Evolutionary conservation across 2,329 filamentous ascomycete species (phyloP), one percentile per base, ranked within the genome.

Genomic region (Emmonsiellopsis sp.): DNA sequence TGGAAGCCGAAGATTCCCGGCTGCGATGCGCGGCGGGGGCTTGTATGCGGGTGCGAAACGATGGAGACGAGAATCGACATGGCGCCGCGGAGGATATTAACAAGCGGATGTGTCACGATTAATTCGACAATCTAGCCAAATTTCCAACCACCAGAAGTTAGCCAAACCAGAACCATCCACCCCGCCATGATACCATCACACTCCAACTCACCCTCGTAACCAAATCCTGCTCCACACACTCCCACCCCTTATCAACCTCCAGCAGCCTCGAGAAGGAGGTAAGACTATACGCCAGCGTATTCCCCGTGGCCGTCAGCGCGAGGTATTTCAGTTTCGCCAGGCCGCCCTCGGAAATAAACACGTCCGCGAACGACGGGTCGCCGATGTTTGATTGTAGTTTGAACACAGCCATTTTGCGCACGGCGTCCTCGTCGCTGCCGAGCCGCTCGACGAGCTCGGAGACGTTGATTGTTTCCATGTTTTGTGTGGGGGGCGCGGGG

Each of bases 201-300:
- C n/a, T 31, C 47, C 17, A 33, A 64, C 77, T 66, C 71, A 85
- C 82, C 70, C 82, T 76, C 67, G 81, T 77, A 55, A 86, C 73
- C 55, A 79, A 64, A 56, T 76, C 72, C 56, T 73, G 67, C 58
- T 77, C 74, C 49, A 79, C 72, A 58, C 71, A 74, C 58, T 97
- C 91, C 93, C 93, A 98, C 55, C 93, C 93, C 81, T 96, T 95
- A 72, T 97, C 93, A 40, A 97, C 87, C 72, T 98, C 93, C 57
- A 98, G 77, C 56, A 98, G 74, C 53, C 90, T 82, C 54, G 85
- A 88, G 62, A 97, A 80, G 63, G 88, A 93, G 60, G 95, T 92
- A 56, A 98, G 77, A 57, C 91, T 88, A 73, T 98, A 98, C 56
- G 93, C 93, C 65, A 98, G 78, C 1, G 93, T 97, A 71, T 98